These are phyloP conservation scores for Aspergillaceae sp. DNA, from an alignment of 2,329 filamentous ascomycete genomes.

Conservation along the genomic window DNA sequence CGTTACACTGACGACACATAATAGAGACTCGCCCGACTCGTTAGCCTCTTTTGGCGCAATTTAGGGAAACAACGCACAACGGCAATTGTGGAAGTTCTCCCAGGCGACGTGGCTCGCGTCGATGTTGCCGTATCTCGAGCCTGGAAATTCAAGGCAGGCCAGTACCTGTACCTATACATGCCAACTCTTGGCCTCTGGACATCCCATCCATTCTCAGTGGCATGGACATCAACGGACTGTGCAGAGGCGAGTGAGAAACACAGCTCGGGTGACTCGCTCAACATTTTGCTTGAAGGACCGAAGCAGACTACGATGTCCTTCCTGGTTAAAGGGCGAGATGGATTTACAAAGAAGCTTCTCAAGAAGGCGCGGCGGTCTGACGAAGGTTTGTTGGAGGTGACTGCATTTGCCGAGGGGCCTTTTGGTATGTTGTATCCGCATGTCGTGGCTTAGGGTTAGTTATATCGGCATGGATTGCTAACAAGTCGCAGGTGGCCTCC, in stretches of 20 bases:
- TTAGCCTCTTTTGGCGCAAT: conserved; percentile 46
- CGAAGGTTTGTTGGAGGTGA: conserved; percentile 17
- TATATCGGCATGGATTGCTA: neutral
- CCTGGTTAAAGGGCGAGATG: conserved; percentile 25
- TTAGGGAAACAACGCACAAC: conserved; percentile 38
- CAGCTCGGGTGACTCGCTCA: conserved; percentile 22
- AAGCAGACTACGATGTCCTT: conserved; percentile 24
- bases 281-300: conserved; percentile 16
- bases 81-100: conserved; percentile 48
- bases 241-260: conserved; percentile 16
- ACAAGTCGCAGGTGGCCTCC: conserved; percentile 17
- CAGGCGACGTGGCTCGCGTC: conserved; percentile 46
- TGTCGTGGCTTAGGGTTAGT: too few relatives aligned
- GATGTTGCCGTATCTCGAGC: conserved; percentile 22
- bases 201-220: conserved; percentile 36
- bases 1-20: conserved; percentile 8
- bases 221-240: conserved; percentile 26
- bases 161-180: conserved; percentile 51
- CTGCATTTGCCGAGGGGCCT: conserved; percentile 27
- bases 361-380: conserved; percentile 18
- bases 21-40: conserved; percentile 37
- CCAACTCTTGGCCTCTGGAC: conserved; percentile 37
- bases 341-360: conserved; percentile 25
- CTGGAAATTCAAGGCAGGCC: conserved; percentile 34
- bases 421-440: conserved; percentile 18